A percentile compares a stretch with the other conserved stretches of the same genome.
Conservation (phyloP, 805 yeast species). For the Myxozyma monticola region DNA sequence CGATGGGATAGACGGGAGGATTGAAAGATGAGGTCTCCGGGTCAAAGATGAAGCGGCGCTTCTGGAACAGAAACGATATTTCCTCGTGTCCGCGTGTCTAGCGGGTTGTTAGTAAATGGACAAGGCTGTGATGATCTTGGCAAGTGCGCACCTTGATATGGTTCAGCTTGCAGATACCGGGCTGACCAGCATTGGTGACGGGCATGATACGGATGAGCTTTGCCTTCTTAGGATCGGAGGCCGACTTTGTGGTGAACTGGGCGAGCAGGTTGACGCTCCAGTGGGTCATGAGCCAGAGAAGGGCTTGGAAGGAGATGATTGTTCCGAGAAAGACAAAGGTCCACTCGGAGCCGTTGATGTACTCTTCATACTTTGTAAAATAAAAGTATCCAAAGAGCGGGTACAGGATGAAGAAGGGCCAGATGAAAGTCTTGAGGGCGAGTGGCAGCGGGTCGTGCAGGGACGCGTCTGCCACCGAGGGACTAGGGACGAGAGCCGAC, state of each 20-base stretch:
- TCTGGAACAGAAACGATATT: constrained; percentile 79
- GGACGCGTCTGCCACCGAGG: constrained; percentile 48
- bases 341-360: constrained; percentile 92
- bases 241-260: constrained; percentile 64
- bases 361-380: constrained; percentile 66
- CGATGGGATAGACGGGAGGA: constrained; percentile 74
- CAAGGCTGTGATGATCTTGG: constrained; percentile 38
- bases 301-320: constrained; percentile 66
- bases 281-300: constrained; percentile 86
- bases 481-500: constrained; percentile 39
- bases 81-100: constrained; percentile 59
- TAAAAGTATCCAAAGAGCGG: constrained; percentile 72
- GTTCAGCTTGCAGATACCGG: constrained; percentile 59
- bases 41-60: constrained; percentile 81
- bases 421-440: constrained; percentile 68
- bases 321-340: constrained; percentile 83
- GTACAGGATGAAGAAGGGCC: constrained; percentile 78
- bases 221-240: constrained; percentile 59
- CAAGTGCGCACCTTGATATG: constrained; percentile 19
- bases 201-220: constrained; percentile 74
- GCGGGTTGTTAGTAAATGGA: constrained; percentile 51
- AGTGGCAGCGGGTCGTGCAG: constrained; percentile 68
- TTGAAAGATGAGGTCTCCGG: constrained; percentile 55
- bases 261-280: constrained; percentile 80
- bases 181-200: constrained; percentile 80